Conservation (phyloP, 2,329 filamentous ascomycete species). For the Tolypocladium ovalisporum region DNA sequence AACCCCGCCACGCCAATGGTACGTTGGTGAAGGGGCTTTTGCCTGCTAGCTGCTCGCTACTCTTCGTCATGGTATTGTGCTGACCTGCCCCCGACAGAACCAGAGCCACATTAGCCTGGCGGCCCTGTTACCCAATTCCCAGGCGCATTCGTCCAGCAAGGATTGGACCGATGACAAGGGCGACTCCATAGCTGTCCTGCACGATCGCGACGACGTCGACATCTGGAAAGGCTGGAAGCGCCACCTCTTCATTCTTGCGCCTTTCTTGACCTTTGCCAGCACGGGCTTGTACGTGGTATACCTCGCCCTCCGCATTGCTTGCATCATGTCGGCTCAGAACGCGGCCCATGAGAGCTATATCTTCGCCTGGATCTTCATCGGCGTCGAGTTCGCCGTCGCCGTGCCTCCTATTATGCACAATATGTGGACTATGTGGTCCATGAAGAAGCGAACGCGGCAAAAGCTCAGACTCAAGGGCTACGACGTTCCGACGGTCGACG, state of each 20-base stretch:
- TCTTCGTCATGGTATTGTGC: not conserved
- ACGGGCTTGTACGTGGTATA: slow-evolving; percentile 35
- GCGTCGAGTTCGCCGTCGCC: slow-evolving; percentile 39
- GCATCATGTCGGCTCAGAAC: slow-evolving; percentile 39
- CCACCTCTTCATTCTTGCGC: slow-evolving; percentile 24
- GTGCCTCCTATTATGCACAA: slow-evolving; percentile 46
- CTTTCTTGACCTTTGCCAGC: slow-evolving; percentile 27
- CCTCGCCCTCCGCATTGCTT: slow-evolving; percentile 38
- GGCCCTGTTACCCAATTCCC: slow-evolving; percentile 23
- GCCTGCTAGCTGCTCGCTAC: not conserved
- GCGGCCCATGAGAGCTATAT: slow-evolving; percentile 26
- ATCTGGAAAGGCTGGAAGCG: slow-evolving; percentile 34
- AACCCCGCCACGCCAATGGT: slow-evolving; percentile 9
- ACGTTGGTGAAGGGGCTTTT: not conserved
- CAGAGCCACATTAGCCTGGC: slow-evolving; percentile 31
- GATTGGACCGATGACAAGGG: slow-evolving; percentile 17
- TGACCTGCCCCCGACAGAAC: slow-evolving; percentile 16
- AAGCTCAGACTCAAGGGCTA: slow-evolving; percentile 40
- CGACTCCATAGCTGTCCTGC: slow-evolving; percentile 25
- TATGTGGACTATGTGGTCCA: slow-evolving; percentile 44
- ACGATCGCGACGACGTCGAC: slow-evolving; percentile 31
- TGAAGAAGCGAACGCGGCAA: slow-evolving; percentile 42
- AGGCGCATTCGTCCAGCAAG: slow-evolving; percentile 19
- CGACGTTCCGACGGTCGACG: slow-evolving; percentile 42
- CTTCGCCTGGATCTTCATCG: slow-evolving; percentile 47